Percentiles rank a stretch among this genome's conserved stretches.
Evolutionary conservation across 495 filamentous ascomycete species (phyloP).

Genomic region (Penicillium paxilli): DNA sequence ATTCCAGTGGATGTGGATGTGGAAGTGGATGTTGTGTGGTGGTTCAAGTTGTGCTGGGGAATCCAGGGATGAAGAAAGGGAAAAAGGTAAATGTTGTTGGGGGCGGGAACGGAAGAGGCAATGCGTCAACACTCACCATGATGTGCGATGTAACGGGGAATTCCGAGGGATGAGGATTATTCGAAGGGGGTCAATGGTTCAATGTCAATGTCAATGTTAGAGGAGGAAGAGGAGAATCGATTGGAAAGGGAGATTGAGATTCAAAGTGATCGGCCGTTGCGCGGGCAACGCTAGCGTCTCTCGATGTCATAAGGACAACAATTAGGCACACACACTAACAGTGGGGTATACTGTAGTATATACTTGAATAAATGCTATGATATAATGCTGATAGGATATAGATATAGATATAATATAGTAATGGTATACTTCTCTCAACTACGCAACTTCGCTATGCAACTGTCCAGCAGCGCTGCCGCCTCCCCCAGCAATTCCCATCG

Average conservation of each 20-base stretch:
- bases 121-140: slow-evolving; percentile 18
- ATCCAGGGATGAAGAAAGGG: slow-evolving; percentile 5
- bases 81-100: not conserved
- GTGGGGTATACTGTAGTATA: too few species aligned
- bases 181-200: not conserved
- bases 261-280: slow-evolving; percentile 21
- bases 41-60: slow-evolving; percentile 4
- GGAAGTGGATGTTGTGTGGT: not conserved
- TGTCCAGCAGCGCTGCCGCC: slow-evolving; percentile 74
- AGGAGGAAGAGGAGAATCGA: slow-evolving; percentile 4
- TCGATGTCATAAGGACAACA: too few species aligned
- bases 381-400: too few species aligned
- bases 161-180: not conserved
- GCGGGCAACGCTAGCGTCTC: slow-evolving; percentile 23
- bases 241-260: slow-evolving; percentile 8
- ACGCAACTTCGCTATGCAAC: slow-evolving; percentile 60
- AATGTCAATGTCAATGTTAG: too few species aligned
- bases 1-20: not conserved
- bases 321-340: too few species aligned
- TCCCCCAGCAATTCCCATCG: slow-evolving; percentile 92
- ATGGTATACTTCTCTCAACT: too few species aligned
- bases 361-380: too few species aligned
- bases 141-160: not conserved
- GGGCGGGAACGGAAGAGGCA: slow-evolving; percentile 9
- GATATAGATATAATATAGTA: too few species aligned